Percentiles rank a stretch among this genome's conserved stretches.
phyloP scores from a whole-genome alignment of 1,284 basidiomycete species.

The Puccinia sorghi region DNA sequence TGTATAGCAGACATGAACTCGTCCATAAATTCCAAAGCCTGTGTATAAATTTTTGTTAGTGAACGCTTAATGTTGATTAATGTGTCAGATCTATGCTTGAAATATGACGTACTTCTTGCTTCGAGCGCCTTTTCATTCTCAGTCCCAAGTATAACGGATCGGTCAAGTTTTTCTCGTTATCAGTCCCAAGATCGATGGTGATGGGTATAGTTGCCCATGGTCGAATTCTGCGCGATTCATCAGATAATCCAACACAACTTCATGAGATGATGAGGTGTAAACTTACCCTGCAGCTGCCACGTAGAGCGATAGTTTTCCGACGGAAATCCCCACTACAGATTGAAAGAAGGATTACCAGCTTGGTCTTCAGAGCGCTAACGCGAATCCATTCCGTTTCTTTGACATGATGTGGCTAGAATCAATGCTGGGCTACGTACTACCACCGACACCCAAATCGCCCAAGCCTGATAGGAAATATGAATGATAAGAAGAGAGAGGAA shows the following conservation, averaged over 20 bases:
- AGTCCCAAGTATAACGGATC: constrained; percentile 90
- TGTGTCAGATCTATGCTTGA: neutral
- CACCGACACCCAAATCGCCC: constrained; percentile 71
- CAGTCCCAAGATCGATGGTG: constrained; percentile 80
- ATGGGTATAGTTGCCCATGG: constrained; percentile 83
- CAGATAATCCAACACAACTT: neutral
- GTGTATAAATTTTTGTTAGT: constrained; percentile 4
- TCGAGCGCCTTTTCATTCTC: constrained; percentile 69
- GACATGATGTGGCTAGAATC: neutral
- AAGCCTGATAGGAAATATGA: constrained; percentile 58
- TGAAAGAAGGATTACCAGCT: neutral
- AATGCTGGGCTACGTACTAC: constrained; percentile 50
- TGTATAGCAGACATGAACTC: constrained; percentile 85
- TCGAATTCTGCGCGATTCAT: constrained; percentile 66
- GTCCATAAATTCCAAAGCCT: constrained; percentile 75
- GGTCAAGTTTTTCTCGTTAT: constrained; percentile 75
- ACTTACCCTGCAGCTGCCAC: constrained; percentile 78
- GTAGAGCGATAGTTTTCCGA: constrained; percentile 90
- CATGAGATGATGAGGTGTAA: neutral
- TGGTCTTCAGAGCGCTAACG: neutral
- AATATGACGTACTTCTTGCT: constrained; percentile 64
- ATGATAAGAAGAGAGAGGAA: neutral
- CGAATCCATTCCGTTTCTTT: neutral
- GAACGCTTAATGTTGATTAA: neutral
- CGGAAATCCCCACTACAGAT: constrained; percentile 80